phyloP scores from a whole-genome alignment of 177 flowering plant species.

The Vitis hybrid region DNA sequence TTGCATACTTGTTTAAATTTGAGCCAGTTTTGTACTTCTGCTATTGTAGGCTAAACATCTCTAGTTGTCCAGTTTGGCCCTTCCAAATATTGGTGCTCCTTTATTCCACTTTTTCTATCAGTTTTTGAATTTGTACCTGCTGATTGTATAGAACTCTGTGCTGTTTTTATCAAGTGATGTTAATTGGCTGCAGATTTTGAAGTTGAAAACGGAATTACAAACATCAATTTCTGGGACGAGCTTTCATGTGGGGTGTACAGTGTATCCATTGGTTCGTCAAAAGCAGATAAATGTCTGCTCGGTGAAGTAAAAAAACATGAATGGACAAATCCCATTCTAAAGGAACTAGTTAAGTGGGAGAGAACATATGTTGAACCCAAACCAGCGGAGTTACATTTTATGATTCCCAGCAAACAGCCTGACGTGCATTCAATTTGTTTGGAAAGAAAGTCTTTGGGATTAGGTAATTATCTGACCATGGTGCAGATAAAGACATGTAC shows the following conservation, averaged over 20 bases:
- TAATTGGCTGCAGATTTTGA: conserved; percentile 41
- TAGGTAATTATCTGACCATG: conserved; percentile 6
- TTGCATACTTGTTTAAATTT: too few species aligned
- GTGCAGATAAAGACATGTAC: too few species aligned
- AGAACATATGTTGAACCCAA: conserved; percentile 67
- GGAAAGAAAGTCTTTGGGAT: conserved; percentile 15
- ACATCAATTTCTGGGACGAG: conserved; percentile 76
- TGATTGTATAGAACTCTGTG: too few species aligned
- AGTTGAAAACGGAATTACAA: conserved; percentile 25
- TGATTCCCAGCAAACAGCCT: conserved; percentile 5
- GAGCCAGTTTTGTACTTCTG: too few species aligned
- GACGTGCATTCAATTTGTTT: conserved; percentile 16
- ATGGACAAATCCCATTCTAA: conserved; percentile 56
- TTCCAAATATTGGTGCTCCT: not conserved
- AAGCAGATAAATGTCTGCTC: conserved; percentile 22
- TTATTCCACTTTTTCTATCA: not conserved
- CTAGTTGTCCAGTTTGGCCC: not conserved
- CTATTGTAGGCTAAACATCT: not conserved
- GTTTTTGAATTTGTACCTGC: too few species aligned
- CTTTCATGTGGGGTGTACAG: conserved; percentile 92
- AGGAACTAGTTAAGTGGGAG: conserved; percentile 76
- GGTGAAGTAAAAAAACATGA: conserved; percentile 71
- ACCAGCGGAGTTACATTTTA: conserved; percentile 21
- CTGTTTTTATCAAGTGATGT: not conserved
- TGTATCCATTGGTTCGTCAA: conserved; percentile 33